These are phyloP conservation scores for Angomonas ambiguus DNA, from an alignment of 208 protist genomes.

Conservation along the genomic window DNA sequence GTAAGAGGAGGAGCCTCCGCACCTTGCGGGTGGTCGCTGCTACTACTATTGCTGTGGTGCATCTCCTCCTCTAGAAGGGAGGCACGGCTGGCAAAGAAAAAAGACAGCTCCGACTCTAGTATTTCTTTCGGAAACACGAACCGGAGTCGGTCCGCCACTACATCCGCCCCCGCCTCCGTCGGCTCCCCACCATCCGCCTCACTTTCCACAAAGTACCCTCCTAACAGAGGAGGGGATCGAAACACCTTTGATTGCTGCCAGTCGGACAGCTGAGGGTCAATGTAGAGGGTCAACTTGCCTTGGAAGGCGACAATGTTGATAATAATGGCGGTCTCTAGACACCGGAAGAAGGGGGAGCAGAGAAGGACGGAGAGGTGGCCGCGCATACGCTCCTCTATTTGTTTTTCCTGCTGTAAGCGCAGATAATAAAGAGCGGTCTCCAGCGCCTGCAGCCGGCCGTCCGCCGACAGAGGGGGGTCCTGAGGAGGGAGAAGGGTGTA, in stretches of 20 bases:
- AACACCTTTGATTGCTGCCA: slow-evolving; percentile 79
- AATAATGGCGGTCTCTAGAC: slow-evolving; percentile 74
- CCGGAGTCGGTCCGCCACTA: not conserved
- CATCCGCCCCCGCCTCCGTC: slow-evolving; percentile 3
- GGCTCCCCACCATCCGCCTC: not conserved
- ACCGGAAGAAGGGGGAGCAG: slow-evolving; percentile 78
- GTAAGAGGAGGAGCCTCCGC: too few species aligned
- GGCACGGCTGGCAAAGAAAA: slow-evolving; percentile 37
- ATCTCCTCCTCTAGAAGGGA: slow-evolving; percentile 22
- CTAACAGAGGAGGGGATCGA: slow-evolving; percentile 45
- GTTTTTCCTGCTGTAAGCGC: slow-evolving; percentile 32
- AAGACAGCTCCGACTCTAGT: slow-evolving; percentile 29
- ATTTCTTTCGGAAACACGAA: slow-evolving; percentile 45
- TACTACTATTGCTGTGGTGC: slow-evolving; percentile 19
- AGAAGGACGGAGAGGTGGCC: slow-evolving; percentile 65
- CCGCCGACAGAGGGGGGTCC: slow-evolving; percentile 77
- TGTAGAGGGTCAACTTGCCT: slow-evolving; percentile 61
- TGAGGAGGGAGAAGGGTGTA: slow-evolving; percentile 38
- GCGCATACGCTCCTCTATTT: slow-evolving; percentile 49
- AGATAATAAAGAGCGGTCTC: slow-evolving; percentile 72
- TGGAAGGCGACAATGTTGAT: slow-evolving; percentile 76
- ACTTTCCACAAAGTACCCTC: slow-evolving; percentile 38
- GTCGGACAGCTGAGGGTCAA: slow-evolving; percentile 71
- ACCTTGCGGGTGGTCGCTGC: slow-evolving; percentile 11
- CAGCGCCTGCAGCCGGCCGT: slow-evolving; percentile 65